Base-by-base conservation (phyloP, 805 yeast species). In the Kregervanrija delftensis region DNA sequence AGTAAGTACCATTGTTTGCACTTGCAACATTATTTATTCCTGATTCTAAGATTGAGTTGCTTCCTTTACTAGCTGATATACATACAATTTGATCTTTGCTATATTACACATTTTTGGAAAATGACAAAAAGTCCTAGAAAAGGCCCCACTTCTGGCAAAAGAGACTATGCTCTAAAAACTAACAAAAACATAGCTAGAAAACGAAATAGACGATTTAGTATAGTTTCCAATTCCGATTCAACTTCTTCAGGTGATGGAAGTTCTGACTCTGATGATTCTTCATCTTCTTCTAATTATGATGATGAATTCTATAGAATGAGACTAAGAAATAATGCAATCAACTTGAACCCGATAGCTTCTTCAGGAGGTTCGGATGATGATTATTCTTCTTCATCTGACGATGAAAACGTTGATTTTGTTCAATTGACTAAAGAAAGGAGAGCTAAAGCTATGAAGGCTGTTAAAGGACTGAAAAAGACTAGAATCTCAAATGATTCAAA, bases 341-440 rank as follows among this genome's bases (percentile, higher is more conserved):
- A 30, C 33, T 32, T 43, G 39, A 5, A 39, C 46, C 37, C 33
- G 32, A 33, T 16, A 8, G 22, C 30, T 5, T 43, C 47, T 14
- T 41, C 44, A 8, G 28, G 28, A 22, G 63, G 60, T 16, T 65
- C 64, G 2, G 61, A 61, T 14, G 61, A 58, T 13, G 65, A 65
- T 11, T 60, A 59, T 13, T 57, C 59, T 12, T 57, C 60, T 2
- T 67, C 74, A 10, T 74, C 81, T 10, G 77, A 83, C 0, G 83
- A 77, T 53, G 80, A 79, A 33, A 80, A 78, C 52, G 79, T 83
- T 2, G 91, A 85, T 63, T 83, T 81, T 59, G 86, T 84, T 12
- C 77, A 76, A 58, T 63, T 85, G 48, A 84, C 86, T 33, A 85
- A 83, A 9, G 83, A 82, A 58, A 69, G 79, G 49, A 78, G 83